phyloP scores from a whole-genome alignment of 495 filamentous ascomycete genomes.

The Cercophora newfieldiana region DNA sequence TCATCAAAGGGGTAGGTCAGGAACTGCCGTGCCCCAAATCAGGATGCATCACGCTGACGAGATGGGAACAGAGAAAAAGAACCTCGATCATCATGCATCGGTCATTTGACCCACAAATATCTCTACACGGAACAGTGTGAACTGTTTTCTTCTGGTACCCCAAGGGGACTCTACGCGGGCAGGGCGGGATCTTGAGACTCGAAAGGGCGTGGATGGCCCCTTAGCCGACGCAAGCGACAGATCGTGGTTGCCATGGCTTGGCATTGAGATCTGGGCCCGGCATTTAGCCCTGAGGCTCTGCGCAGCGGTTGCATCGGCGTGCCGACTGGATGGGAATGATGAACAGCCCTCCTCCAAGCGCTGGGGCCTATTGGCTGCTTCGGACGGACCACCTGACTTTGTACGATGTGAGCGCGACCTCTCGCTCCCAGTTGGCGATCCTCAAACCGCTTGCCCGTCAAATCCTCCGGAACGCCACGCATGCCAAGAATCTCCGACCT shows the following conservation, averaged over 20 bases:
- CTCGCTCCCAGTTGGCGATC: constrained; percentile 19
- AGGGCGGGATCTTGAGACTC: constrained; percentile 20
- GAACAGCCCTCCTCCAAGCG: not conserved
- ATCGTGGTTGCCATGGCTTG: constrained; percentile 16
- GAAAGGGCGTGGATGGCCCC: constrained; percentile 2
- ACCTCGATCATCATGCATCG: not conserved
- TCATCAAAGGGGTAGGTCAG: constrained; percentile 13
- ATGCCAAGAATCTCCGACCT: constrained; percentile 25
- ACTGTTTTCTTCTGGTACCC: not conserved
- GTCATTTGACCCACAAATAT: not conserved
- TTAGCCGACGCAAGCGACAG: not conserved
- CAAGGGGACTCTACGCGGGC: constrained; percentile 11
- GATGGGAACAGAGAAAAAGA: not conserved
- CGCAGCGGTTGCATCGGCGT: not conserved
- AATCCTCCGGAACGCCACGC: constrained; percentile 12
- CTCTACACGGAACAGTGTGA: not conserved
- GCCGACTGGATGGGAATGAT: not conserved
- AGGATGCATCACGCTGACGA: not conserved
- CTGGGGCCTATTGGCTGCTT: not conserved
- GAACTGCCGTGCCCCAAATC: not conserved
- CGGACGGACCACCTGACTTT: not conserved
- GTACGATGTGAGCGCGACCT: not conserved
- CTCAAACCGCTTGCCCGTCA: constrained; percentile 22
- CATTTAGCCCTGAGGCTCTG: constrained; percentile 15
- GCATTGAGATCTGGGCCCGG: constrained; percentile 16